Base-by-base conservation (phyloP, 306 rosid species). In the Fagus sylvatica region DNA sequence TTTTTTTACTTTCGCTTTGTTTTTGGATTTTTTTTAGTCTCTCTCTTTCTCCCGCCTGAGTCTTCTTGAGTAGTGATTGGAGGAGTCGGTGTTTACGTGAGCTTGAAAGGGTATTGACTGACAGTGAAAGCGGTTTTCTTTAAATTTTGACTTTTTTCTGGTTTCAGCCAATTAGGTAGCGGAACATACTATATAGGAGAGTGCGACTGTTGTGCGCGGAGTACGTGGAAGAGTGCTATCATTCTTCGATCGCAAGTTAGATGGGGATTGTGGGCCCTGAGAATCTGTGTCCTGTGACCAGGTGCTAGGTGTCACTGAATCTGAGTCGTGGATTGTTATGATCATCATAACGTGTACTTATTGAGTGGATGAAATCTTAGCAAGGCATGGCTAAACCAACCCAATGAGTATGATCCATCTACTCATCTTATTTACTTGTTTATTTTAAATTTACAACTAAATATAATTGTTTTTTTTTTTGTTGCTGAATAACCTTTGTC, bases 171-270 rank as follows among this genome's bases (percentile, higher is more conserved):
- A 85, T 78, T 37, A 34, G 5, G 16, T 49, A 3, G 65, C 40
- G 13, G 55, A 15, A 56, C 43, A 2, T 42, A 2, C 19, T 22
- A 22, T 22, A 22, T 22, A 22, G 28, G 28, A 22, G 0, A 22
- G 28, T 22, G 28, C 0, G 28, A 62, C 11, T 53, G 40, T 2
- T 57, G 5, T 4, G 60, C 1, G 77, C 42, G 56, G 53, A 37
- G 74, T 66, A 77, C 42, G 68, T 22, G 74, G 56, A 57, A 60
- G 0, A 4, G 37, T 36, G 7, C 81, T 43, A 1, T 19, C 4
- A 70, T 69, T 33, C 81, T 82, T 85, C 49, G 2, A 37, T 34
- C 42, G 40, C 68, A 72, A 4, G 84, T 85, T 32, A 1, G 53
- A 19, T 19, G 8, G 10, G 6, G 33, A 1, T 4, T 34, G 75